A percentile compares a stretch with the other conserved stretches of the same genome.
phyloP scores from a whole-genome alignment of 2,329 filamentous ascomycete species.

The Sporothrix curviconia region DNA sequence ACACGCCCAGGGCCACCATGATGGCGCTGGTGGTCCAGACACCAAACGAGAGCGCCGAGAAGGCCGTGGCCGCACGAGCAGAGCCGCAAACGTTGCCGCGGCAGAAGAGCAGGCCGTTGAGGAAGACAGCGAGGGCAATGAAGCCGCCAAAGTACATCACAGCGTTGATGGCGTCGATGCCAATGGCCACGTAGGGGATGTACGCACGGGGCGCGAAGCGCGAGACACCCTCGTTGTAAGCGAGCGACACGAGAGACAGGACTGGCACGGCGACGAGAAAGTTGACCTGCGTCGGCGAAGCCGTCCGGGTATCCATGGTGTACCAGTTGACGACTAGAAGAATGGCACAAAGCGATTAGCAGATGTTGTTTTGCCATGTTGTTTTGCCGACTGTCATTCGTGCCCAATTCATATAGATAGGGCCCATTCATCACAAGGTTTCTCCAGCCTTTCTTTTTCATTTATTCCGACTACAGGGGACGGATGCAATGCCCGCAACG shows the following conservation, averaged over 20 bases:
- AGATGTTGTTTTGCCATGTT: neutral
- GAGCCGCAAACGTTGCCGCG: constrained; percentile 50
- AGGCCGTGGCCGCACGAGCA: constrained; percentile 47
- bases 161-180: constrained; percentile 45
- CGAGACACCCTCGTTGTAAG: constrained; percentile 46
- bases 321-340: constrained; percentile 54
- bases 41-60: constrained; percentile 47
- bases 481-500: no score
- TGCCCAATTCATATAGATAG: no score
- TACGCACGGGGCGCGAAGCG: constrained; percentile 39
- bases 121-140: constrained; percentile 51
- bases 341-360: constrained; percentile 4
- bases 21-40: constrained; percentile 46
- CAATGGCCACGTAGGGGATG: constrained; percentile 43
- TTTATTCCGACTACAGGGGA: neutral
- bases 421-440: neutral
- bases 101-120: constrained; percentile 50
- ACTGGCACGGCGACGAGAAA: constrained; percentile 51
- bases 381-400: no score
- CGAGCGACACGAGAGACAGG: constrained; percentile 48
- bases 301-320: constrained; percentile 45
- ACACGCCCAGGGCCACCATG: constrained; percentile 40
- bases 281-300: constrained; percentile 50
- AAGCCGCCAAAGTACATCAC: constrained; percentile 56
- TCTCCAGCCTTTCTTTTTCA: neutral